Evolutionary conservation across 1,284 basidiomycete genomes (phyloP).

Genomic region (Fomitopsis pinicola): DNA sequence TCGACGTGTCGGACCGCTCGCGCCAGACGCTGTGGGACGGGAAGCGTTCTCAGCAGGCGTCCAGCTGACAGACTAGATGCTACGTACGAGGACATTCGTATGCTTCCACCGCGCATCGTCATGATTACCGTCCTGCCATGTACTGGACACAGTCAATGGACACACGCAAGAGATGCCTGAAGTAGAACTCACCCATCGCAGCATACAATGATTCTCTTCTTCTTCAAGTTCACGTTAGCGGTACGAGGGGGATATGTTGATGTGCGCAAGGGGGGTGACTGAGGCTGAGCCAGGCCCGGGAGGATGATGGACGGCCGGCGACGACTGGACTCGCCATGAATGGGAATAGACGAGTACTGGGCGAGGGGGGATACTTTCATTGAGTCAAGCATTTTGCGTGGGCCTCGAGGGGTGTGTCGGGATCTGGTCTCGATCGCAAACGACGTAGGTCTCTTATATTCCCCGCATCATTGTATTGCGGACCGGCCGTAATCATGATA

Average conservation of each 20-base stretch:
- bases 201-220: conserved; percentile 65
- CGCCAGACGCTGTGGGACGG: conserved; percentile 34
- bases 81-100: conserved; percentile 58
- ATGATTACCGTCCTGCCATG: conserved; percentile 44
- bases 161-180: not conserved
- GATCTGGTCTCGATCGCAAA: not conserved
- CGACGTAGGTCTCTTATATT: not conserved
- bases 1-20: conserved; percentile 58
- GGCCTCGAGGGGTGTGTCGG: not conserved
- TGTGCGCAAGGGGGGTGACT: not conserved
- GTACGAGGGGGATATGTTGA: not conserved
- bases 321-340: not conserved
- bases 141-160: conserved; percentile 15
- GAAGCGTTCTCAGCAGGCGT: not conserved
- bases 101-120: conserved; percentile 47
- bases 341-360: not conserved
- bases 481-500: not conserved
- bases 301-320: not conserved
- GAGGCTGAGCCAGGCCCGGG: not conserved
- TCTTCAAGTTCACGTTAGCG: conserved; percentile 27
- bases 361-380: not conserved
- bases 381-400: not conserved
- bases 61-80: not conserved
- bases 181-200: conserved; percentile 57
- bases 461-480: not conserved